Evolutionary conservation across 169 alveolate genomes (phyloP).

Genomic region (Plasmodium yoelii): DNA sequence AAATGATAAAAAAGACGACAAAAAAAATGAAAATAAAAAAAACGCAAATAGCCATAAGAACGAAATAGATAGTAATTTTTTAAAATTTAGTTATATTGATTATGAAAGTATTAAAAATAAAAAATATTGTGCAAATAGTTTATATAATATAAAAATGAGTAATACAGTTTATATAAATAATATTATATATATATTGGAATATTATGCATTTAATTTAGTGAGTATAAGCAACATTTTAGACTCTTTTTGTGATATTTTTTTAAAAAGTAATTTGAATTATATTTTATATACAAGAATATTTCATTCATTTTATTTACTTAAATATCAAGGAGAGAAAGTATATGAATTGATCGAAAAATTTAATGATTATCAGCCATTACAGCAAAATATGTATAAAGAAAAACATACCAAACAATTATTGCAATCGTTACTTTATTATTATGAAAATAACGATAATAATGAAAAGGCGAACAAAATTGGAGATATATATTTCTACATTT

Average conservation of each 20-base stretch:
- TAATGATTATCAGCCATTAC: slow-evolving; percentile 38
- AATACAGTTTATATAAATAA: slow-evolving; percentile 61
- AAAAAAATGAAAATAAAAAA: slow-evolving; percentile 2
- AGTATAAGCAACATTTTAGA: slow-evolving; percentile 24
- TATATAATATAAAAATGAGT: slow-evolving; percentile 60
- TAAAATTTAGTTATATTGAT: slow-evolving; percentile 74
- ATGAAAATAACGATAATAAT: slow-evolving; percentile 38
- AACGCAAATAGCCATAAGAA: slow-evolving; percentile 7
- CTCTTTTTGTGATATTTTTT: slow-evolving; percentile 60
- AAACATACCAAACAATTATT: slow-evolving; percentile 37
- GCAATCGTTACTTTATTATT: slow-evolving; percentile 46
- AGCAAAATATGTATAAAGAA: slow-evolving; percentile 72
- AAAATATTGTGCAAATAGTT: slow-evolving; percentile 57
- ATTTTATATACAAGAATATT: slow-evolving; percentile 74
- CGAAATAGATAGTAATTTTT: slow-evolving; percentile 18
- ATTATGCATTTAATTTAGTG: slow-evolving; percentile 68
- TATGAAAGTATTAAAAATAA: slow-evolving; percentile 76
- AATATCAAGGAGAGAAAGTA: slow-evolving; percentile 17
- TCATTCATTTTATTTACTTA: slow-evolving; percentile 54
- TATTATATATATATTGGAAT: slow-evolving; percentile 65
- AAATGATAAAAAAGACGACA: background rate
- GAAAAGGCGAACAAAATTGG: background rate
- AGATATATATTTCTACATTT: slow-evolving; percentile 56
- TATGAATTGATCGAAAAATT: slow-evolving; percentile 45
- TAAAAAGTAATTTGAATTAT: slow-evolving; percentile 44